A percentile compares a stretch with the other conserved stretches of the same genome.
Conservation (phyloP, 768 basidiomycete genomes). For the Podaxis sp. region DNA sequence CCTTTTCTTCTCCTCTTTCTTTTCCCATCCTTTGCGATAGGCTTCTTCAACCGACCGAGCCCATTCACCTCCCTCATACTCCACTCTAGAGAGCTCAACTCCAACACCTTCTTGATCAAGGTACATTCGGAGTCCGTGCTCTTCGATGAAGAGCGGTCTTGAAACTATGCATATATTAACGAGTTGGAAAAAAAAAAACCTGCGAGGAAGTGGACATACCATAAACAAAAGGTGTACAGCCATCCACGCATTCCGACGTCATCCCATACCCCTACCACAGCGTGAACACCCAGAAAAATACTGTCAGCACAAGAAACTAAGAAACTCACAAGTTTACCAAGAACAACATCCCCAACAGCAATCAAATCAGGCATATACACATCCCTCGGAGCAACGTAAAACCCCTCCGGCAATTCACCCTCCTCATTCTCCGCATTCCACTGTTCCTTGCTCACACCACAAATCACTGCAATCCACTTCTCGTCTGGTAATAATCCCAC, state of each 20-base stretch:
- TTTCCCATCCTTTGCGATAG: slow-evolving; percentile 41
- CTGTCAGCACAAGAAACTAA: background rate
- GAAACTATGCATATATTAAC: slow-evolving; percentile 42
- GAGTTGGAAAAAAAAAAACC: background rate
- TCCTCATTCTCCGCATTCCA: slow-evolving; percentile 33
- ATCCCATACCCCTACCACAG: slow-evolving; percentile 68
- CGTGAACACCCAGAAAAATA: background rate
- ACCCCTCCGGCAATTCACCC: slow-evolving; percentile 52
- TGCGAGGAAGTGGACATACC: slow-evolving; percentile 34
- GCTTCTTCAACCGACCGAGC: slow-evolving; percentile 54
- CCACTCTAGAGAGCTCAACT: slow-evolving; percentile 57
- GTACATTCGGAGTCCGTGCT: slow-evolving; percentile 66
- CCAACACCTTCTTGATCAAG: slow-evolving; percentile 64
- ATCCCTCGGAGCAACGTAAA: slow-evolving; percentile 72
- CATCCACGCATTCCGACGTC: slow-evolving; percentile 74
- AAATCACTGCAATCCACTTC: slow-evolving; percentile 78
- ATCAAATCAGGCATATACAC: slow-evolving; percentile 84
- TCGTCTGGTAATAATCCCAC: slow-evolving; percentile 55
- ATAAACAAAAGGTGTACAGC: slow-evolving; percentile 74
- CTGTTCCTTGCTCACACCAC: slow-evolving; percentile 62
- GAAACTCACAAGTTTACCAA: slow-evolving; percentile 69
- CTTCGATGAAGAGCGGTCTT: slow-evolving; percentile 76
- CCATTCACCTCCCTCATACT: slow-evolving; percentile 76
- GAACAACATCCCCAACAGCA: slow-evolving; percentile 65
- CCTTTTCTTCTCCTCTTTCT: slow-evolving; percentile 43